phyloP scores from a whole-genome alignment of 345 rosid species.

The Dimocarpus longan region DNA sequence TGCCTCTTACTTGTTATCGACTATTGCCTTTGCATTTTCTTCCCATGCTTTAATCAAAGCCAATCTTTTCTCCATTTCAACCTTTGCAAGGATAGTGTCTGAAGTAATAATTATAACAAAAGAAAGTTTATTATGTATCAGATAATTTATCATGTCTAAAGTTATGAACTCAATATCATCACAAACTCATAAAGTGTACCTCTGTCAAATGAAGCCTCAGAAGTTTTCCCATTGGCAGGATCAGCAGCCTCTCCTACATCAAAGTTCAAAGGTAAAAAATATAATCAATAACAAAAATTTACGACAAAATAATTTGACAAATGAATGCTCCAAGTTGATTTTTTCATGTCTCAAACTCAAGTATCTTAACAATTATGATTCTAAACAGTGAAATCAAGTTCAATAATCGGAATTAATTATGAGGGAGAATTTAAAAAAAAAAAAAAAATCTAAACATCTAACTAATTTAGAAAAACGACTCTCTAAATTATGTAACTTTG shows the following conservation, averaged over 20 bases:
- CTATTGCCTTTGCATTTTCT: conserved; percentile 81
- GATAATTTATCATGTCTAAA: not conserved
- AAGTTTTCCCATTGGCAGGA: conserved; percentile 9
- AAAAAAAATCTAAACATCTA: no score
- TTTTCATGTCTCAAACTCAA: not conserved
- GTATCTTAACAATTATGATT: not conserved
- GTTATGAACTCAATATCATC: conserved; percentile 3
- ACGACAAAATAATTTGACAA: not conserved
- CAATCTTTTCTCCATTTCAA: conserved; percentile 60
- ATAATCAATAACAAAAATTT: not conserved
- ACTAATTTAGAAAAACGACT: no score
- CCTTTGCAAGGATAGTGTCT: conserved; percentile 50
- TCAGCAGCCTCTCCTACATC: conserved; percentile 26
- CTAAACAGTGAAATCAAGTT: not conserved
- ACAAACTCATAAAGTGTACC: conserved; percentile 13
- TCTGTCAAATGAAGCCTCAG: conserved; percentile 30
- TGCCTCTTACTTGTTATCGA: conserved; percentile 66
- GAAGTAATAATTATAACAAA: conserved; percentile 10
- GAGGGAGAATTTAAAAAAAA: no score
- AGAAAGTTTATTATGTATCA: conserved; percentile 1
- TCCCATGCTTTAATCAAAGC: conserved; percentile 83
- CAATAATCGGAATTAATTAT: not conserved
- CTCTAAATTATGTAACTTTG: no score
- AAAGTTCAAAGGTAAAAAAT: conserved; percentile 9
- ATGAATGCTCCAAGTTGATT: not conserved